These are phyloP conservation scores for Cladosporium sphaerospermum DNA, from an alignment of 2,329 filamentous ascomycete species.

Conservation along the genomic window DNA sequence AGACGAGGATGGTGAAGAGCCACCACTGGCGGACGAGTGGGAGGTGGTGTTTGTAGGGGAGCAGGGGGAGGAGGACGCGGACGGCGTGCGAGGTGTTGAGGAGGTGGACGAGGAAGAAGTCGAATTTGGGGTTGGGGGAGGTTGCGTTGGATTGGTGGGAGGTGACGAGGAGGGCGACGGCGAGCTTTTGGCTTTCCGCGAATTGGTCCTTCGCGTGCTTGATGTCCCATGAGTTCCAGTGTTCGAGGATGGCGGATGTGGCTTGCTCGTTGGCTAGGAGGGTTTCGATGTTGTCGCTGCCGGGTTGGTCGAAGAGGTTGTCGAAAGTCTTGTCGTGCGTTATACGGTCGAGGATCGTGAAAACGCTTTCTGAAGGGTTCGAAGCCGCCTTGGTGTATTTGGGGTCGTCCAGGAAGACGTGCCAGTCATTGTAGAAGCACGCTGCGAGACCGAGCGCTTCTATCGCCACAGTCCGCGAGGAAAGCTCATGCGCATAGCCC, in stretches of 20 bases:
- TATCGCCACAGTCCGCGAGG: conserved; percentile 77
- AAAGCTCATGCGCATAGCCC: conserved; percentile 86
- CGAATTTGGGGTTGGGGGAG: conserved; percentile 53
- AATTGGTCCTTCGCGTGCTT: conserved; percentile 68
- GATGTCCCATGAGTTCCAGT: conserved; percentile 86
- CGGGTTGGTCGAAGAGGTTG: conserved; percentile 54
- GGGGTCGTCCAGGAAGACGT: conserved; percentile 63
- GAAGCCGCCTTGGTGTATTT: conserved; percentile 61
- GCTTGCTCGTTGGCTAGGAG: conserved; percentile 67
- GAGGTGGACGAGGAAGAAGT: conserved; percentile 77
- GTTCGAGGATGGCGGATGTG: conserved; percentile 67
- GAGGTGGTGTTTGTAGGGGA: conserved; percentile 68
- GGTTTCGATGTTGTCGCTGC: conserved; percentile 56
- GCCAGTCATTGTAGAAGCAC: conserved; percentile 51
- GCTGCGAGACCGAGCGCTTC: conserved; percentile 71
- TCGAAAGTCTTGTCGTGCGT: conserved; percentile 64
- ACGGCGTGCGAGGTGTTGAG: conserved; percentile 84
- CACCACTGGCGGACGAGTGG: conserved; percentile 80
- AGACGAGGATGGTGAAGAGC: conserved; percentile 72
- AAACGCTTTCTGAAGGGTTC: conserved; percentile 54
- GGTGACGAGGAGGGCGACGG: conserved; percentile 55
- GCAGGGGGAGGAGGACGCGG: conserved; percentile 71
- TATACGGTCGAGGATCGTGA: conserved; percentile 67
- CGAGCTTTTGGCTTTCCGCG: conserved; percentile 57
- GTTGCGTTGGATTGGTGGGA: conserved; percentile 11